Conservation (phyloP, 106 monocot species). For the Iris macrosiphon region DNA sequence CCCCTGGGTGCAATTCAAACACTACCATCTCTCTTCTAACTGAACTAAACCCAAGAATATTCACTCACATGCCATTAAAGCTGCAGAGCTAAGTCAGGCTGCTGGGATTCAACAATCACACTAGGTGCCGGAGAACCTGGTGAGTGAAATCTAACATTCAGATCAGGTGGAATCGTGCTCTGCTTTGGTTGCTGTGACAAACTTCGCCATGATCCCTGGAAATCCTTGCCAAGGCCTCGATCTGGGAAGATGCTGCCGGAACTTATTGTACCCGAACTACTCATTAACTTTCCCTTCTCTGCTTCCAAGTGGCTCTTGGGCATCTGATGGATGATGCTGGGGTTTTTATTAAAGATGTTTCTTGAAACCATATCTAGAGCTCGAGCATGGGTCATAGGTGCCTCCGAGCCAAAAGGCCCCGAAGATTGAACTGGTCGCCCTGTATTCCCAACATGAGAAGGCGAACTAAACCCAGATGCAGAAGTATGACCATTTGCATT, state of each 20-base stretch:
- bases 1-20: not conserved
- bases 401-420: not conserved
- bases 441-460: not conserved
- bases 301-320: conserved; percentile 3
- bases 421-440: not conserved
- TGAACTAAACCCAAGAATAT: not conserved
- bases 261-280: not conserved
- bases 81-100: conserved; percentile 83
- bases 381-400: conserved; percentile 1
- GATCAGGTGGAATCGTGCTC: conserved; percentile 35
- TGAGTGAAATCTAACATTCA: conserved; percentile 56
- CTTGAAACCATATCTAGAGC: conserved; percentile 24
- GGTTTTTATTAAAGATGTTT: conserved; percentile 4
- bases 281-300: conserved; percentile 10
- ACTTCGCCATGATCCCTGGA: conserved; percentile 17
- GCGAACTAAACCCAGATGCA: not conserved
- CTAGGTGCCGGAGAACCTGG: conserved; percentile 41
- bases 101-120: conserved; percentile 32
- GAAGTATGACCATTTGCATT: conserved; percentile 31
- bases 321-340: not conserved
- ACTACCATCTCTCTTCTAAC: not conserved
- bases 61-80: conserved; percentile 22
- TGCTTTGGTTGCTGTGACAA: conserved; percentile 11
- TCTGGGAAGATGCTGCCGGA: not conserved
- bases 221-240: not conserved